Evolutionary conservation across 495 filamentous ascomycete genomes (phyloP).

Genomic region (Aspergillus wentii): DNA sequence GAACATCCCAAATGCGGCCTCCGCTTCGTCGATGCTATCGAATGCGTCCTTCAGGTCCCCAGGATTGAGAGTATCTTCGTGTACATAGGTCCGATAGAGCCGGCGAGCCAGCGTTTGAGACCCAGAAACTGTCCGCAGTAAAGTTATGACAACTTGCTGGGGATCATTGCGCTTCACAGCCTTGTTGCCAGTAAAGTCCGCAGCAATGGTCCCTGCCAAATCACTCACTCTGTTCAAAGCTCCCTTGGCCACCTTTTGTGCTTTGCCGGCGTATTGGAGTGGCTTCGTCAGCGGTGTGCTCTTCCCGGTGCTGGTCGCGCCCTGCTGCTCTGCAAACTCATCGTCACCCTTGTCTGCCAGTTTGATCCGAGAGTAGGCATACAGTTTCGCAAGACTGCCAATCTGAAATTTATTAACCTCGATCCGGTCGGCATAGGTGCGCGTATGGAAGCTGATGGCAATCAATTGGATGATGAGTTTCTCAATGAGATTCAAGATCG

Average conservation of each 20-base stretch:
- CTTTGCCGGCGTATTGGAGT: conserved; percentile 52
- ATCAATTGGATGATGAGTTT: conserved; percentile 88
- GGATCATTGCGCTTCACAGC: conserved; percentile 67
- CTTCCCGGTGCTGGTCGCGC: conserved; percentile 23
- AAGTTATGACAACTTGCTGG: conserved; percentile 63
- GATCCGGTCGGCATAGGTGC: conserved; percentile 79
- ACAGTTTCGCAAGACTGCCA: conserved; percentile 65
- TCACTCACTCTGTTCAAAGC: conserved; percentile 68
- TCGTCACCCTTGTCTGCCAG: conserved; percentile 65
- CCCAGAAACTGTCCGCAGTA: conserved; percentile 60
- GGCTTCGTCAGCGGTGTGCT: conserved; percentile 61
- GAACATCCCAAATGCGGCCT: conserved; percentile 77
- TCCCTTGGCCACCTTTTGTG: conserved; percentile 59
- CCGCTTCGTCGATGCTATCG: conserved; percentile 66
- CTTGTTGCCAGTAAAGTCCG: conserved; percentile 74
- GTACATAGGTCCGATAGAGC: conserved; percentile 71
- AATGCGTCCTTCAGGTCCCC: conserved; percentile 69
- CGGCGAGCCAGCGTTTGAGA: conserved; percentile 72
- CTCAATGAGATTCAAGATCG: conserved; percentile 68
- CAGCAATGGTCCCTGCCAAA: conserved; percentile 76
- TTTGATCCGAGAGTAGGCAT: conserved; percentile 64
- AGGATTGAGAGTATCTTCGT: conserved; percentile 58
- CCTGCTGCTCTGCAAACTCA: conserved; percentile 45
- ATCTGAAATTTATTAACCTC: conserved; percentile 77
- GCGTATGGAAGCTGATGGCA: conserved; percentile 74